Conservation (phyloP, 805 yeast species). For the Isabelozyma rhagii region DNA sequence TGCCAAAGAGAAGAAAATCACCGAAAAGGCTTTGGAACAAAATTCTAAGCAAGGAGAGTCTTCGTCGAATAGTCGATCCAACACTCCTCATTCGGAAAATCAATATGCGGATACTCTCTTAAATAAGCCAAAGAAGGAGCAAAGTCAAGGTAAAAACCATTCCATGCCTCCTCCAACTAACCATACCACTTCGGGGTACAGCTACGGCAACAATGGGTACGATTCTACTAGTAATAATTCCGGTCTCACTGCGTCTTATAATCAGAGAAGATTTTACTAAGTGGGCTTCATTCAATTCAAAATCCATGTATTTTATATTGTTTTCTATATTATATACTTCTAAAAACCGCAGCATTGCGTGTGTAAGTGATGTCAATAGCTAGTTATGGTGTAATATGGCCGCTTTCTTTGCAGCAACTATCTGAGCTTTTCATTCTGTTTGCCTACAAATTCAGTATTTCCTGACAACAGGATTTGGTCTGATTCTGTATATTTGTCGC, state of each 20-base stretch:
- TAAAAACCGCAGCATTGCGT: neutral
- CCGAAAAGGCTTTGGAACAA: slow-evolving; percentile 28
- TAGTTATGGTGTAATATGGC: no score
- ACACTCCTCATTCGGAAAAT: slow-evolving; percentile 2
- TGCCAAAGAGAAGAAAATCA: slow-evolving; percentile 31
- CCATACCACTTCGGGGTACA: slow-evolving; percentile 1
- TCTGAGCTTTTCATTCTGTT: no score
- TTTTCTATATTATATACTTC: neutral
- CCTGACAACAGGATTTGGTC: no score
- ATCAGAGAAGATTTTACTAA: neutral
- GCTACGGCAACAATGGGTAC: neutral
- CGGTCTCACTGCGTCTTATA: neutral
- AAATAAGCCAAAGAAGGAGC: neutral
- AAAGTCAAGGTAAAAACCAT: neutral
- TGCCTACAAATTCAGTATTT: no score
- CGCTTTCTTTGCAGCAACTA: no score
- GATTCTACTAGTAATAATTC: neutral
- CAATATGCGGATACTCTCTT: slow-evolving; percentile 7
- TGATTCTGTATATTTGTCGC: no score
- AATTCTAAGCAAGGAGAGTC: slow-evolving; percentile 1
- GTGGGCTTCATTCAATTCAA: neutral
- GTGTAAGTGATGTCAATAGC: no score
- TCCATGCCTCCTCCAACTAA: neutral
- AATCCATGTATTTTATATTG: neutral
- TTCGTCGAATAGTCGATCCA: neutral